Conservation (phyloP, 176 grass and related monocot species). For the Oryza glaberrima region DNA sequence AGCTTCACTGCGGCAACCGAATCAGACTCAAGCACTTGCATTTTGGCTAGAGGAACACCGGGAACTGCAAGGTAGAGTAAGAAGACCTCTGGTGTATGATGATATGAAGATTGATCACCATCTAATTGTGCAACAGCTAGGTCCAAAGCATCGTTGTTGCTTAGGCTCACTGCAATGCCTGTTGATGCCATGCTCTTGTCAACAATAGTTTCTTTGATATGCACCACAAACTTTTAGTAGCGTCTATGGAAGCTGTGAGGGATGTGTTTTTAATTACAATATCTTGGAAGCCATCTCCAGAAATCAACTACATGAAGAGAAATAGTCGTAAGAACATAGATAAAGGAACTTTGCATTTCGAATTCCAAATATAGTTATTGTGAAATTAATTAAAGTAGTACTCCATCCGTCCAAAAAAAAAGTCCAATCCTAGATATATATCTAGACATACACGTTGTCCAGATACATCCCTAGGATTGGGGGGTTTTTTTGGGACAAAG, state of each 20-base stretch:
- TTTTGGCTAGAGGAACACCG: background rate
- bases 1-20: constrained; percentile 57
- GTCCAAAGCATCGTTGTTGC: constrained; percentile 13
- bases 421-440: too few relatives aligned
- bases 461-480: too few relatives aligned
- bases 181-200: constrained; percentile 42
- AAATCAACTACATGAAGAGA: constrained; percentile 40
- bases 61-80: constrained; percentile 58
- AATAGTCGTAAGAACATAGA: background rate
- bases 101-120: constrained; percentile 33
- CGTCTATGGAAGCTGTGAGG: background rate
- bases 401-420: too few relatives aligned
- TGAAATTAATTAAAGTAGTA: background rate
- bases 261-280: constrained; percentile 2
- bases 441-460: too few relatives aligned
- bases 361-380: background rate
- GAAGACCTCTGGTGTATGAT: constrained; percentile 43
- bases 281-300: constrained; percentile 25
- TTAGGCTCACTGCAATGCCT: constrained; percentile 37
- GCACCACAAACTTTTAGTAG: background rate
- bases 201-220: background rate
- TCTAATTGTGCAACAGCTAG: constrained; percentile 32
- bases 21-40: constrained; percentile 37
- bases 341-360: background rate
- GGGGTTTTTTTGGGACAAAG: too few relatives aligned